Evolutionary conservation across 1,139 yeast genomes (phyloP), one percentile per base, ranked within the genome.

Genomic region (Geotrichum klebahnii): DNA sequence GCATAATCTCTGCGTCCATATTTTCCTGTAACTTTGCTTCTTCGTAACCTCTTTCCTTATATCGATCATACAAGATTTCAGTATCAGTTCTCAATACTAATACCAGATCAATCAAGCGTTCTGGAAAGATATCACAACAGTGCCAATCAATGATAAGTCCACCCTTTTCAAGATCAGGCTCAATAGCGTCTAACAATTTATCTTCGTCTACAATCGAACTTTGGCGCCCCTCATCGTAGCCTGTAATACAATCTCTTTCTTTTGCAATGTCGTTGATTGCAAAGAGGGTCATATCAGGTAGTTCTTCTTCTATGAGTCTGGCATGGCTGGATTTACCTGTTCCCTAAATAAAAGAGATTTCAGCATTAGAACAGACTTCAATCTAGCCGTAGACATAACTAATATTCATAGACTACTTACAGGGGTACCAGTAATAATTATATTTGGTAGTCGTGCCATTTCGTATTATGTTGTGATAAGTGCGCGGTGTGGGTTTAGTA

Each of bases 1-100:
- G 92, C 98, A 92, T 94, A 57, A 94, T 92, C 67, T 92, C 99
- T 55, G 96, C 95, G 65, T 92, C 97, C 50, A 94, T 72, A 65
- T 92, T 92, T 64, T 94, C 99, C 53, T 84, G 86, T 54, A 92
- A 78, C 69, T 92, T 92, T 56, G 76, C 73, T 55, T 87, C 84
- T 50, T 82, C 79, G 65, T 92, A 92, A 4, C 82, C 84, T 66
- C 75, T 63, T 55, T 78, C 78, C 57, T 75, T 73, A 59, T 92
- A 74, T 59, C 99, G 74, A 54, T 88, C 96, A 65, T 77, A 84
- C 36, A 94, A 75, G 1, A 74, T 66, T 4, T 81, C 72, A 61
- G 86, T 88, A 59, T 85, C 84, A 26, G 95, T 82, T 57, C 94
- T 74, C 49, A 92, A 74, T 1, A 94, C 98, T 37, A 89, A 85